Evolutionary conservation across 2,329 filamentous ascomycete species (phyloP), one percentile per base, ranked within the genome.

Genomic region (Exophiala alcalophila): DNA sequence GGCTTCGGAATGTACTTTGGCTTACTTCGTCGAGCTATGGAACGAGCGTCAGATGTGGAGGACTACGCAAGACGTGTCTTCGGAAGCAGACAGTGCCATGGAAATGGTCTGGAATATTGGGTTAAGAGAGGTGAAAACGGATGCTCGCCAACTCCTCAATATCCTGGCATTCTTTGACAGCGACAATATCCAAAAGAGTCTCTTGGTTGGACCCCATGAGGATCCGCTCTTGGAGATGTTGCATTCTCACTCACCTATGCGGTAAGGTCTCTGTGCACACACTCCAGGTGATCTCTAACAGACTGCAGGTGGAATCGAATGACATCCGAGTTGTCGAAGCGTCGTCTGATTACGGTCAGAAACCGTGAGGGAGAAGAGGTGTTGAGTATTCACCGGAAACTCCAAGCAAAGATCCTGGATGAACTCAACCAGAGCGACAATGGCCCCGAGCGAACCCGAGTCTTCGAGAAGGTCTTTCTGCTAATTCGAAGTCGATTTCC

Each of bases 21-120:
- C 19, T 15, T 23, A 35, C 12, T 25, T 35, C 19, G 10, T 35
- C 11, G 32, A 35, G 18, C n/a, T n/a, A n/a, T n/a, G n/a, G n/a
- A 35, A 23, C 18, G 19, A 24, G 15, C 12, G 32, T 3, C 32
- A 35, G 32, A 24, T 23, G 19, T 25, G n/a, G 11, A 6, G 32
- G 7, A 16, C 15, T 12, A 21, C 32, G 7, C 19, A 16, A 26
- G 32, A 24, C 14, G n/a, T 21, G 2, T 12, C 21, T 14, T 6
- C 19, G 8, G 32, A 35, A 11, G 32, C 32, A 3, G 12, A 35
- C 16, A 21, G 19, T 16, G 21, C 32, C 11, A 23, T 35, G 19
- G 32, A 23, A 12, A 24, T 35, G 32, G 32, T 35, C 12, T 35
- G 19, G 32, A 35, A 35, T 18, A 25, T 35, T 23, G 21, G 19